Conservation (phyloP, 106 monocot genomes). For the Cymbidium sinense region DNA sequence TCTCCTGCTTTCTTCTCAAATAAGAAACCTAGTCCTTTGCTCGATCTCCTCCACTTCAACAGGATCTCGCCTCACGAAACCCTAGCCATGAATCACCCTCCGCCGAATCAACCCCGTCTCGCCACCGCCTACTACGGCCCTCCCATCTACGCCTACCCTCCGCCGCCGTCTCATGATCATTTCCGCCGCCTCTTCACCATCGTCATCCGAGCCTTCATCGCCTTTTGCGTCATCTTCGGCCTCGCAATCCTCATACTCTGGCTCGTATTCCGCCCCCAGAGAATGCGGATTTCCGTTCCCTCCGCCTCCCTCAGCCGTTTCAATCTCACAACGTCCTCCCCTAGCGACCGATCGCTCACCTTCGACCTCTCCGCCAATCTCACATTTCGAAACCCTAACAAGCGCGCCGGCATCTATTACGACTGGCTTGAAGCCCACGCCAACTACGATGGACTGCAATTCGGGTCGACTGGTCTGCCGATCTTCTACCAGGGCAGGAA, state of each 20-base stretch:
- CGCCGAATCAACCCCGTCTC: background rate
- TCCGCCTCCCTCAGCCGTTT: conserved; percentile 28
- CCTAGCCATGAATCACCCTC: conserved; percentile 4
- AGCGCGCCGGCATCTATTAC: conserved; percentile 32
- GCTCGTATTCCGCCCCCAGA: conserved; percentile 26
- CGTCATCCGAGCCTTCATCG: background rate
- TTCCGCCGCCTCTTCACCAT: background rate
- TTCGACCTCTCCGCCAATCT: conserved; percentile 33
- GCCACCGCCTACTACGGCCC: background rate
- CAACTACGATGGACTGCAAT: conserved; percentile 18
- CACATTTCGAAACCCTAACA: conserved; percentile 52
- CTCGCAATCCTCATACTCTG: conserved; percentile 23
- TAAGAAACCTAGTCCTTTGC: no score
- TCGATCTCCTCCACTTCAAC: no score
- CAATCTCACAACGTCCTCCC: conserved; percentile 14
- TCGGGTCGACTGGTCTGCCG: conserved; percentile 15
- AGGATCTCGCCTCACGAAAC: no score
- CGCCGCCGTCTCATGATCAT: background rate
- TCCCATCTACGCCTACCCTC: conserved; percentile 2
- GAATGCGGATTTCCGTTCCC: conserved; percentile 17
- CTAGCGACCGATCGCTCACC: conserved; percentile 4
- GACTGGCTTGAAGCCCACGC: conserved; percentile 31
- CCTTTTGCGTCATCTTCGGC: conserved; percentile 13
- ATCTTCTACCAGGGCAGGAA: conserved; percentile 10
- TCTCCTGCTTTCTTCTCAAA: no score